Evolutionary conservation across 108 stramenopile genomes (phyloP).

Genomic region (Skeletonema grethae): DNA sequence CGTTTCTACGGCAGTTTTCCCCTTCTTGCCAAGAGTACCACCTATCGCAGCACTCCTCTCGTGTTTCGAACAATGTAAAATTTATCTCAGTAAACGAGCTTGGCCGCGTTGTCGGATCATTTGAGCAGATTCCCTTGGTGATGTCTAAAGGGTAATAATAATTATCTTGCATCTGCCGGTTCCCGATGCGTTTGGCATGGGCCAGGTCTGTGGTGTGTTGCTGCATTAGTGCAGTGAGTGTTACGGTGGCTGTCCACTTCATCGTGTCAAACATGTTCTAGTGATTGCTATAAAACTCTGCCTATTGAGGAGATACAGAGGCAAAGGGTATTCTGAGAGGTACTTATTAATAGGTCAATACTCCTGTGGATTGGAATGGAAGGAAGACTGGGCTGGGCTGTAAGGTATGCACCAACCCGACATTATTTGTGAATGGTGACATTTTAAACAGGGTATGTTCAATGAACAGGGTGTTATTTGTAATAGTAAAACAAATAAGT

Average conservation of each 20-base stretch:
- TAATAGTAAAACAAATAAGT: no score
- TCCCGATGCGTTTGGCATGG: neutral
- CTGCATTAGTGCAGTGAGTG: neutral
- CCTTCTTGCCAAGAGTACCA: neutral
- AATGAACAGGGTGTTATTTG: no score
- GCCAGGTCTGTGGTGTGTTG: neutral
- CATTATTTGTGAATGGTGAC: no score
- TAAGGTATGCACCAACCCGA: no score
- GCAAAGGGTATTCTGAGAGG: no score
- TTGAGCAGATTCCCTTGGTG: conserved; percentile 1
- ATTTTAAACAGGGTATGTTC: no score
- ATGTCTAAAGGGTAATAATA: neutral
- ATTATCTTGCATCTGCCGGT: neutral
- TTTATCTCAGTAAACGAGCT: neutral
- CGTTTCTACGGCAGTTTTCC: neutral
- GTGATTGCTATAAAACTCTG: no score
- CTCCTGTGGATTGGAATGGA: no score
- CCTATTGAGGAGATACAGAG: no score
- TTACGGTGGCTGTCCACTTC: neutral
- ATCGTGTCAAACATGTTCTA: neutral
- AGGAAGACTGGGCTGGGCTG: no score
- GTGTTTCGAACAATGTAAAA: neutral
- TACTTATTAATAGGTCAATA: no score
- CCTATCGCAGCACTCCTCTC: neutral
- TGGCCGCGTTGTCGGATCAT: neutral